Conservation (phyloP, 176 grass and related monocot genomes). For the Chrysopogon serrulatus region DNA sequence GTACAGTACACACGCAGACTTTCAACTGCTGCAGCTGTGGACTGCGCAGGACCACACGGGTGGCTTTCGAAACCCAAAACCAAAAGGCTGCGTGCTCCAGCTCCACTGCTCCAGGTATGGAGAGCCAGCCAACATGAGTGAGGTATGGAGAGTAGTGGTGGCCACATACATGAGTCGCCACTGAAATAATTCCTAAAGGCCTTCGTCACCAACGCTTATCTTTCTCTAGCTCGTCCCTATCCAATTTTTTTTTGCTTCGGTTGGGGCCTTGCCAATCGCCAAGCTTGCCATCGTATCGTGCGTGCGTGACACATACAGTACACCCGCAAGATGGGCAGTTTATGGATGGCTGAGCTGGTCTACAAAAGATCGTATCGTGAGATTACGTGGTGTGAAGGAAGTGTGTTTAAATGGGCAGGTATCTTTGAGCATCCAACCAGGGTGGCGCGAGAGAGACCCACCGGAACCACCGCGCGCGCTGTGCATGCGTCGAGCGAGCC, state of each 20-base stretch:
- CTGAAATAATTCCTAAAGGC: slow-evolving; percentile 18
- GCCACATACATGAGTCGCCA: background rate
- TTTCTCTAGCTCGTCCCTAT: background rate
- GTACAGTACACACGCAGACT: background rate
- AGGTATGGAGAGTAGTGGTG: background rate
- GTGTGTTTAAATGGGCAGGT: background rate
- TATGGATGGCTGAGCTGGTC: background rate
- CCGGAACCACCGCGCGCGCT: background rate
- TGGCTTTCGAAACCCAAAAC: background rate
- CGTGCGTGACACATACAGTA: background rate
- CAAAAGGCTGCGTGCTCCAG: too few relatives aligned
- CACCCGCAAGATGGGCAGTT: background rate
- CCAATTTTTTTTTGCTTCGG: background rate
- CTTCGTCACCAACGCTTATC: slow-evolving; percentile 6
- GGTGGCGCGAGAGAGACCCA: slow-evolving; percentile 16
- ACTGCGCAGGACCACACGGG: background rate
- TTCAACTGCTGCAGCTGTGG: background rate
- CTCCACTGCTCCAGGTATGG: background rate
- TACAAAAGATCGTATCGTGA: too few relatives aligned
- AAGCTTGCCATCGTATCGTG: background rate
- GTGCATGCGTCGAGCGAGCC: background rate
- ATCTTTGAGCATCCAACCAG: slow-evolving; percentile 13
- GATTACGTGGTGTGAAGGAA: background rate
- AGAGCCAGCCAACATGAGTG: too few relatives aligned
- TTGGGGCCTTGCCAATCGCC: background rate